phyloP scores from a whole-genome alignment of 257 asterid genomes.

The Fraxinus cuspidata region DNA sequence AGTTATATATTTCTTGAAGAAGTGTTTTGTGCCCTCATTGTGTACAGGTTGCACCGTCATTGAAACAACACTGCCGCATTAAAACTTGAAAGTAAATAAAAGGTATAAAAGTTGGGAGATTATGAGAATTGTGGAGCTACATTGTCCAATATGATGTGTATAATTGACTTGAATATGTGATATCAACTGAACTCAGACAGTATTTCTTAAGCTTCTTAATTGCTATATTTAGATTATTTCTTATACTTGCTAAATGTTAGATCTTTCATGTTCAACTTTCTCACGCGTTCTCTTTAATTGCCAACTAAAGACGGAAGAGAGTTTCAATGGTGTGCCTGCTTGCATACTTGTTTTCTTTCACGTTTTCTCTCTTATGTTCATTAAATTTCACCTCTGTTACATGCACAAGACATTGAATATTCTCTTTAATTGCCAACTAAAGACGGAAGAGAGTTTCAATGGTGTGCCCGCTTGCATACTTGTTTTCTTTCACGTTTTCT shows the following conservation, averaged over 20 bases:
- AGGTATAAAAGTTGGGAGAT: neutral
- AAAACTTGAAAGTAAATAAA: neutral
- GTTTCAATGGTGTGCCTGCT: neutral
- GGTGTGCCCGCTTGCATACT: neutral
- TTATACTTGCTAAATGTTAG: constrained; percentile 8
- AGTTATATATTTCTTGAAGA: neutral
- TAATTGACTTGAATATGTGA: neutral
- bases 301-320: neutral
- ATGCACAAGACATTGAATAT: constrained; percentile 6
- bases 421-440: neutral
- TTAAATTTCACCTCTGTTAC: neutral
- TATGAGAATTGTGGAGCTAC: neutral
- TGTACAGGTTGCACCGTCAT: neutral
- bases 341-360: constrained; percentile 7
- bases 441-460: neutral
- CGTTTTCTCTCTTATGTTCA: neutral
- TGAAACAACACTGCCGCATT: neutral
- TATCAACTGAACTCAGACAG: neutral
- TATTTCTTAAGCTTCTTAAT: neutral
- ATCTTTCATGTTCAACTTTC: constrained; percentile 1
- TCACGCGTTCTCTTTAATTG: neutral
- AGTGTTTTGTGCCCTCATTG: neutral
- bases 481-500: neutral
- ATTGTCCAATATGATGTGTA: neutral
- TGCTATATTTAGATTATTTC: constrained; percentile 1